phyloP scores from a whole-genome alignment of 768 basidiomycete genomes.

The Dendrothele bispora region DNA sequence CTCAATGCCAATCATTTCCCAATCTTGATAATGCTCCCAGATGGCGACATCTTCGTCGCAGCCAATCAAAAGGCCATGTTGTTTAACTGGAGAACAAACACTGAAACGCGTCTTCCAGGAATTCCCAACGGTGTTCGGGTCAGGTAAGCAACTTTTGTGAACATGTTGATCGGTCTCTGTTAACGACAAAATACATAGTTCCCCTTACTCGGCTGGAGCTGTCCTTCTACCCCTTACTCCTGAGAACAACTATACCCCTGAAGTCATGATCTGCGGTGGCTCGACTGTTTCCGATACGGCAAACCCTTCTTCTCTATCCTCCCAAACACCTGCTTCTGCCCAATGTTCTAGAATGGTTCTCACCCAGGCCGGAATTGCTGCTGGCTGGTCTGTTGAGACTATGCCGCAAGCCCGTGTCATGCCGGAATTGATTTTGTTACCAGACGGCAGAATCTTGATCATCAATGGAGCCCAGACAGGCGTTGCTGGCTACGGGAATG shows the following conservation, averaged over 20 bases:
- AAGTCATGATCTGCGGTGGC: too few species aligned
- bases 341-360: slow-evolving; percentile 24
- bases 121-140: slow-evolving; percentile 5
- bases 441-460: slow-evolving; percentile 24
- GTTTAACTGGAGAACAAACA: slow-evolving; percentile 19
- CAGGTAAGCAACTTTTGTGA: neutral
- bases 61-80: slow-evolving; percentile 21
- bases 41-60: slow-evolving; percentile 19
- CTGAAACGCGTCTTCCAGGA: slow-evolving; percentile 5
- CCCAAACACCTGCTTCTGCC: too few species aligned
- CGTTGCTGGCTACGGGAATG: slow-evolving; percentile 13
- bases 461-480: slow-evolving; percentile 24
- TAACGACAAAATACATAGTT: neutral
- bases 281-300: neutral
- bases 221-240: slow-evolving; percentile 8
- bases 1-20: slow-evolving; percentile 7
- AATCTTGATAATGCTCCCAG: slow-evolving; percentile 13
- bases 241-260: too few species aligned
- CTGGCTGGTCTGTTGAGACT: slow-evolving; percentile 24
- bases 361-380: slow-evolving; percentile 17
- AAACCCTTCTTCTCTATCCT: slow-evolving; percentile 19
- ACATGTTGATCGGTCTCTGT: neutral
- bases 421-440: slow-evolving; percentile 13
- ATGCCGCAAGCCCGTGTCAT: slow-evolving; percentile 19
- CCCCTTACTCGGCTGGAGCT: slow-evolving; percentile 21